Evolutionary conservation across 2,329 filamentous ascomycete genomes (phyloP).

Genomic region (Microdochium nivale): DNA sequence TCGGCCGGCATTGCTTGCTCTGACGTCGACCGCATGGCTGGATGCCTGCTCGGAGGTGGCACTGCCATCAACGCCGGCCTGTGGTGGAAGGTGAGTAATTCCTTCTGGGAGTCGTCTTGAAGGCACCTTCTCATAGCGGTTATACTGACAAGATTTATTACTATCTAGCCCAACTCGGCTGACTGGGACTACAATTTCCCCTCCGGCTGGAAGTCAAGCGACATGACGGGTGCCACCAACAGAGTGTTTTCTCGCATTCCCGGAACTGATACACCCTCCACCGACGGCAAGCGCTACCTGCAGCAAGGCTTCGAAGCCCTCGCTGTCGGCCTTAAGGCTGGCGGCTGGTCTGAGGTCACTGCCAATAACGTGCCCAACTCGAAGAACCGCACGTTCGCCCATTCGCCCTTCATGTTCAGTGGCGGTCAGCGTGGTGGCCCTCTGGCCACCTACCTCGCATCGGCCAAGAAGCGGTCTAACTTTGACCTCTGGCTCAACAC

Average conservation of each 20-base stretch:
- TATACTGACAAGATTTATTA: constrained; percentile 5
- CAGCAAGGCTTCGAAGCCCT: constrained; percentile 58
- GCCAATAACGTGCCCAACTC: constrained; percentile 49
- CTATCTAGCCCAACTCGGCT: constrained; percentile 39
- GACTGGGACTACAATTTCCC: constrained; percentile 72
- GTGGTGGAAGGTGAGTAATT: constrained; percentile 53
- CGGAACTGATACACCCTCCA: constrained; percentile 57
- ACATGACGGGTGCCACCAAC: constrained; percentile 50
- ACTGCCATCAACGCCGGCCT: constrained; percentile 60
- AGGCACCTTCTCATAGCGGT: no score
- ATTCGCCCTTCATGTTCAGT: constrained; percentile 59
- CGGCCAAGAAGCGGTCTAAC: constrained; percentile 49
- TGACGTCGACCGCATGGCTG: constrained; percentile 66
- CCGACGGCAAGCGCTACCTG: constrained; percentile 59
- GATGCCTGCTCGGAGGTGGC: constrained; percentile 61
- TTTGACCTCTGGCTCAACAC: constrained; percentile 62
- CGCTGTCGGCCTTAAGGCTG: constrained; percentile 44
- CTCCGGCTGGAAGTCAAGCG: constrained; percentile 56
- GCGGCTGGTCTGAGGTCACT: constrained; percentile 55
- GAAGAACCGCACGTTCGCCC: constrained; percentile 58
- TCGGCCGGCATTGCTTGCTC: constrained; percentile 56
- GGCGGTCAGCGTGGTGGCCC: constrained; percentile 61
- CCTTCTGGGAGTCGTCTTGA: no score
- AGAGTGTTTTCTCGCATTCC: constrained; percentile 63
- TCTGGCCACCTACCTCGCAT: constrained; percentile 61